phyloP scores from a whole-genome alignment of 148 eudicot species.

The Drosera capensis region DNA sequence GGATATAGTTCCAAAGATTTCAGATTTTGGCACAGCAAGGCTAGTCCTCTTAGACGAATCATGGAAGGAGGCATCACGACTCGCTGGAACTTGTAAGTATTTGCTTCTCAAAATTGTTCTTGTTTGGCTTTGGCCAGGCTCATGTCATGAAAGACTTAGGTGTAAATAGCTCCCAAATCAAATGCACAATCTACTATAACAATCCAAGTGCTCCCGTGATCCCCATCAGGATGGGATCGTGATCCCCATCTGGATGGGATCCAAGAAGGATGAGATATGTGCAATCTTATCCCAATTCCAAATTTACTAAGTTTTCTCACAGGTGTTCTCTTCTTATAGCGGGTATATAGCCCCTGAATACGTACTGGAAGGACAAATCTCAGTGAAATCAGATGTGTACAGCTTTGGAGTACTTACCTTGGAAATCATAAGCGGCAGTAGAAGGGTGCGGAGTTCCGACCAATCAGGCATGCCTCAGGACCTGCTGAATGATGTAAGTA shows the following conservation, averaged over 20 bases:
- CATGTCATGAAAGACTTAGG: too few relatives aligned
- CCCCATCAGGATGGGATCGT: too few relatives aligned
- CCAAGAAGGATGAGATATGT: too few relatives aligned
- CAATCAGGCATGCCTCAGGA: constrained; percentile 5
- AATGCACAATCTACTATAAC: too few relatives aligned
- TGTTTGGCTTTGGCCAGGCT: too few relatives aligned
- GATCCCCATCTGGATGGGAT: too few relatives aligned
- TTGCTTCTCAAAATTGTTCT: too few relatives aligned
- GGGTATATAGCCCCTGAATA: constrained; percentile 31
- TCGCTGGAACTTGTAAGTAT: constrained; percentile 30
- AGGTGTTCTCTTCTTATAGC: constrained; percentile 11
- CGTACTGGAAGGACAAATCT: constrained; percentile 10
- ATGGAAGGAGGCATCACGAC: constrained; percentile 16
- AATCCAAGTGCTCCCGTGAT: too few relatives aligned
- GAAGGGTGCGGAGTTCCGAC: constrained; percentile 2
- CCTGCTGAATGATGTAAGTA: constrained; percentile 24
- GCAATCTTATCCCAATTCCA: too few relatives aligned
- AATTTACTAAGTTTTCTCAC: background rate
- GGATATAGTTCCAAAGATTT: constrained; percentile 24
- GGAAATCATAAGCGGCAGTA: constrained; percentile 23
- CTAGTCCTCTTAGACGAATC: constrained; percentile 20
- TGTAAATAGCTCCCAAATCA: too few relatives aligned
- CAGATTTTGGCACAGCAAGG: constrained; percentile 31
- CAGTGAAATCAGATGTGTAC: constrained; percentile 14
- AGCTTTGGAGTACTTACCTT: constrained; percentile 18